Evolutionary conservation across 2,329 filamentous ascomycete species (phyloP), one percentile per base, ranked within the genome.

Genomic region (Microdochium paspali): DNA sequence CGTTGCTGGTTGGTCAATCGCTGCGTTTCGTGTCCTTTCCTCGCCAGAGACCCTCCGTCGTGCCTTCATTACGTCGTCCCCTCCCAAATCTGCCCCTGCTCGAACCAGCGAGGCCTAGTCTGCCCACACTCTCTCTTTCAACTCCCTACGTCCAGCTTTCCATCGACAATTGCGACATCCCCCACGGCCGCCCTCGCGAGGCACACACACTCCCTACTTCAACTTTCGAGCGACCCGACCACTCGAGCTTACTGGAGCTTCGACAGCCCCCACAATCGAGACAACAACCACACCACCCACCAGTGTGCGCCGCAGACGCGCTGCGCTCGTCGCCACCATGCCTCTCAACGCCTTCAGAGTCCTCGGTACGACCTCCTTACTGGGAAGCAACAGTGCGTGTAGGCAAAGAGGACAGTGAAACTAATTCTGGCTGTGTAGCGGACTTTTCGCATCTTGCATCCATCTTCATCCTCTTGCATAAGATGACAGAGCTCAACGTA

Each of bases 381-480:
- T n/a, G n/a, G n/a, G n/a, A n/a, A n/a, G n/a, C n/a, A n/a, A n/a
- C n/a, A n/a, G n/a, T n/a, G n/a, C n/a, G n/a, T n/a, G n/a, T 18
- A 18, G 10, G n/a, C 49, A 40, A 47, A 43, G 48, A 44, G 9
- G 24, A 21, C 21, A n/a, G 5, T 24, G 31, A 31, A 10, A 46
- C 46, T 51, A 45, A 53, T 54, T 61, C 50, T 60, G 52, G 35
- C 43, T 26, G n/a, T 47, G 49, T 57, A 95, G 90, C 84, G 72
- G 93, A 98, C 76, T 80, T 98, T 65, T 96, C 90, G 74, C 93
- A 98, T 76, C 73, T 98, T 59, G 76, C 85, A 54, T 97, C 91
- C 47, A 95, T 98, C 64, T 76, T 95, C 59, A 95, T 98, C 59
- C 76, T 98, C 52, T 76, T 98, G 53, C 90, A 95, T 66, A 98